A percentile compares a stretch with the other conserved stretches of the same genome.
phyloP scores from a whole-genome alignment of 495 filamentous ascomycete species.

The Talaromyces nanjingensis region DNA sequence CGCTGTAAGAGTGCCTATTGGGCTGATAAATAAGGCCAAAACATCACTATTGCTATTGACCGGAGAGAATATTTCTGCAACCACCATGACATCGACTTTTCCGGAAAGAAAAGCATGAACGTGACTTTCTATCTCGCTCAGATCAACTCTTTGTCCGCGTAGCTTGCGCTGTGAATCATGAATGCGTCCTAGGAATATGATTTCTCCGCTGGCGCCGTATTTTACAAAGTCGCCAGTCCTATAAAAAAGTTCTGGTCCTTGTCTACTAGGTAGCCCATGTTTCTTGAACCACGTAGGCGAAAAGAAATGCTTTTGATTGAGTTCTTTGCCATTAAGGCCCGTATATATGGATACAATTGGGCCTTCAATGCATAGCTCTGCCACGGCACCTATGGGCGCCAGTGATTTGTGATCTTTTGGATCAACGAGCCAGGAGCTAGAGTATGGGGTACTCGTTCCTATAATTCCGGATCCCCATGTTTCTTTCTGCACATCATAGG shows the following conservation, averaged over 20 bases:
- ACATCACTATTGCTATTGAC: not conserved
- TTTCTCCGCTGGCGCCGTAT: not conserved
- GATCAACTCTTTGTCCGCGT: not conserved
- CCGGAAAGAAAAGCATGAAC: not conserved
- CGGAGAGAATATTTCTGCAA: not conserved
- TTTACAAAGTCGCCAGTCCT: not conserved
- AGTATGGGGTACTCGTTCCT: not conserved
- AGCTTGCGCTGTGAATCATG: not conserved
- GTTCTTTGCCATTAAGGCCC: not conserved
- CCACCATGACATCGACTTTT: not conserved
- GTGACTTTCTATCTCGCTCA: not conserved
- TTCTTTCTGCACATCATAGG: not conserved
- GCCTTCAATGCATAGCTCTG: not conserved
- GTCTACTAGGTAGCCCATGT: not conserved
- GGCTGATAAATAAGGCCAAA: not conserved
- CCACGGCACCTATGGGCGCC: not conserved
- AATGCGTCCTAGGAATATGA: not conserved
- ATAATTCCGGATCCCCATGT: not conserved
- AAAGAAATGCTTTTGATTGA: not conserved
- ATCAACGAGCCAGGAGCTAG: not conserved
- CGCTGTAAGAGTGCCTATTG: not conserved
- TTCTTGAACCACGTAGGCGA: not conserved
- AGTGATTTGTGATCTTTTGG: not conserved
- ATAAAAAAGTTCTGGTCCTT: not conserved
- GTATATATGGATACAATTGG: not conserved